phyloP scores from a whole-genome alignment of 176 grass and related monocot genomes.

The Aegilops bicornis region DNA sequence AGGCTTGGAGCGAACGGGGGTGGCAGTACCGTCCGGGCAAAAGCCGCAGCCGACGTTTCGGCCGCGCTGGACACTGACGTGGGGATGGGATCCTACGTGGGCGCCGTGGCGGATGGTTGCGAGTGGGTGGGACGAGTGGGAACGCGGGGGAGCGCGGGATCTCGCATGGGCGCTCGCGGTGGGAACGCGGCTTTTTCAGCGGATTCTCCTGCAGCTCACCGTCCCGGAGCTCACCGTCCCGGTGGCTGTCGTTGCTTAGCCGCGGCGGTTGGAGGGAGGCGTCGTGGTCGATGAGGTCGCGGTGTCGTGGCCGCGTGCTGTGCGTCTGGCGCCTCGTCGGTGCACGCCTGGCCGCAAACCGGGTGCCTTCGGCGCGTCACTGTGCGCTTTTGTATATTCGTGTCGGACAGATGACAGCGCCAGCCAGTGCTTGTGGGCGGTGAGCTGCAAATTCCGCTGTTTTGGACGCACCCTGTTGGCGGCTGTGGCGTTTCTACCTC shows the following conservation, averaged over 20 bases:
- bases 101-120: background rate
- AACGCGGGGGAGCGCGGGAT: slow-evolving; percentile 40
- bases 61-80: background rate
- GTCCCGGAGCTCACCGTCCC: background rate
- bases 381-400: background rate
- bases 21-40: background rate
- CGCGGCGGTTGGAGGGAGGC: background rate
- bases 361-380: background rate
- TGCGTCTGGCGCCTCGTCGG: background rate
- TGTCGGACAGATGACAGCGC: background rate
- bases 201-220: slow-evolving; percentile 32
- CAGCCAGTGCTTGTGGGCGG: background rate
- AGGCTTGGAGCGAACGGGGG: background rate
- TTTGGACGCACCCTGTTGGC: background rate
- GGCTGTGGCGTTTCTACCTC: background rate
- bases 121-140: background rate
- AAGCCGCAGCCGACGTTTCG: background rate
- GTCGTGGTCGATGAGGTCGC: background rate
- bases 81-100: slow-evolving; percentile 30
- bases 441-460: background rate
- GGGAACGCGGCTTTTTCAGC: slow-evolving; percentile 46
- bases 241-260: background rate
- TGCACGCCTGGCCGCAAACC: background rate
- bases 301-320: slow-evolving; percentile 13
- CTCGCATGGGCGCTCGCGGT: slow-evolving; percentile 7